Evolutionary conservation across 2,329 filamentous ascomycete genomes (phyloP).

Genomic region (Alternaria hordeiaustralica): DNA sequence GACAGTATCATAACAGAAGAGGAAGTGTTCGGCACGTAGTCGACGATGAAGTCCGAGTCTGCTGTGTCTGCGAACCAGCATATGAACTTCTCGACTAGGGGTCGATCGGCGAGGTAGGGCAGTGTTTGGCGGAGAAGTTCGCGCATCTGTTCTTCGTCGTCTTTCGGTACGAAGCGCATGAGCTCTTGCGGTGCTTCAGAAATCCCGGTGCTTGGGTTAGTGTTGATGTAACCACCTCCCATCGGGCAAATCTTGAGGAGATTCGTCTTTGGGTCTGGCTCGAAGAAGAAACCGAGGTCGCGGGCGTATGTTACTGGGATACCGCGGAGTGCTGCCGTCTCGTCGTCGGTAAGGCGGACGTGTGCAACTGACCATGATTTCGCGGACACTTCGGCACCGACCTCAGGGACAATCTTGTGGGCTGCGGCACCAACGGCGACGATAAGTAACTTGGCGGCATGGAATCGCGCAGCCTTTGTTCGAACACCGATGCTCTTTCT

Average conservation of each 20-base stretch:
- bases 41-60: constrained; percentile 67
- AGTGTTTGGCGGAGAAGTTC: constrained; percentile 60
- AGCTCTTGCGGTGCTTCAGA: constrained; percentile 50
- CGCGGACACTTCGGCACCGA: constrained; percentile 60
- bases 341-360: constrained; percentile 62
- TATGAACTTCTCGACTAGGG: constrained; percentile 63
- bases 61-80: constrained; percentile 70
- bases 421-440: constrained; percentile 61
- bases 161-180: constrained; percentile 58
- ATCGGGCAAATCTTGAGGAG: constrained; percentile 67
- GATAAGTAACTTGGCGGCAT: constrained; percentile 54
- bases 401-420: constrained; percentile 56
- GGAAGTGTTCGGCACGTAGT: constrained; percentile 60
- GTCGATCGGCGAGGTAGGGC: constrained; percentile 60
- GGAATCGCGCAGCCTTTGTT: constrained; percentile 49
- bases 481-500: constrained; percentile 43
- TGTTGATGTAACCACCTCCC: constrained; percentile 63
- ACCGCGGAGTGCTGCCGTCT: constrained; percentile 61
- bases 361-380: constrained; percentile 67
- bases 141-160: constrained; percentile 62
- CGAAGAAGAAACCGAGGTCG: constrained; percentile 70
- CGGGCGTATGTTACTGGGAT: constrained; percentile 68
- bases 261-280: constrained; percentile 65
- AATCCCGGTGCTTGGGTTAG: constrained; percentile 51
- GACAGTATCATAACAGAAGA: constrained; percentile 59